Base-by-base conservation (phyloP, 441 rosid species). In the Mallotus japonicus region DNA sequence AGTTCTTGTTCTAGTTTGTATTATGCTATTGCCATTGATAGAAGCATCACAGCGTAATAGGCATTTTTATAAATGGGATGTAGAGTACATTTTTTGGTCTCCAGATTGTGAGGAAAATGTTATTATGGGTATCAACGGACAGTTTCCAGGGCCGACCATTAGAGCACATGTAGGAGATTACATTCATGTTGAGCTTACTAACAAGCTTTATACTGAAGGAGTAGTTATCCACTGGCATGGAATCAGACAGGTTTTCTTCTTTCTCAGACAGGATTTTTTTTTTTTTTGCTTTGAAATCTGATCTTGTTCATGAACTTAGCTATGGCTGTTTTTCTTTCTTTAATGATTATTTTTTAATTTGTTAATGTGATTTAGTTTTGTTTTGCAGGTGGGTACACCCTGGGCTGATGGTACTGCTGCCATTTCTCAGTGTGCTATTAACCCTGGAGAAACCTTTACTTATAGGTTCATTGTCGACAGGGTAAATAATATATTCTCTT, bases 191-290 rank as follows among this genome's bases (percentile, higher is more conserved):
- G 65, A 87, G 17, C 84, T 93, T 56, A 83, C 79, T 17, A 92
- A 88, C 71, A 90, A 86, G 73, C 91, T 93, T 74, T 17, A 67
- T 58, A 90, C 98, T 2, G 97, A 92, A 71, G 96, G 96, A 6
- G 89, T 91, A 50, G 98, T 93, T 60, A 91, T 93, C 67, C 98
- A 91, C 71, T 91, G 98, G 98, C 97, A 93, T 77, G 98, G 96
- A 55, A 93, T 92, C 70, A 83, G 93, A 86, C 98, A 93, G 91
- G 95, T 90, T 65, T 19, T 53, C 6, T 5, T 53, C 14, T 62
- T 9, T 2, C 5, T 42, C 40, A 3, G 40, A 3, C 40, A 34
- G 5, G 4, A 34, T n/a, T n/a, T n/a, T n/a, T n/a, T n/a, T n/a
- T 34, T 34, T 34, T 34, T 34, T 34, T 34, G 4, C 40, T 1